Evolutionary conservation across 257 asterid species (phyloP).

Genomic region (Pogostemon cablin): DNA sequence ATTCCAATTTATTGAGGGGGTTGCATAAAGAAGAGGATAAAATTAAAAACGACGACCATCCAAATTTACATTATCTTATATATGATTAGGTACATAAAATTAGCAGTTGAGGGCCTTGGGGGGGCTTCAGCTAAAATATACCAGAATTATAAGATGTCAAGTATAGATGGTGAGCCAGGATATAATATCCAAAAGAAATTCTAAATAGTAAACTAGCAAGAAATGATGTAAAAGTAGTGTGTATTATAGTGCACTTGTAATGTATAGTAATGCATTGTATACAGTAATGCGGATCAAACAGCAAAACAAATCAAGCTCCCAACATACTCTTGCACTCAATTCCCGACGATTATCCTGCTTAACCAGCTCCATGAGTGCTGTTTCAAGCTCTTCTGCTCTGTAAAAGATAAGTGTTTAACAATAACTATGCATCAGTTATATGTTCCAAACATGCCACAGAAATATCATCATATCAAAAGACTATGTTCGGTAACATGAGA

Average conservation of each 20-base stretch:
- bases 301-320: constrained; percentile 27
- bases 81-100: no score
- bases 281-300: constrained; percentile 7
- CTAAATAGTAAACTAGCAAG: not conserved
- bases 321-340: constrained; percentile 81
- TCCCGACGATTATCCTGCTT: constrained; percentile 93
- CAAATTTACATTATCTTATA: no score
- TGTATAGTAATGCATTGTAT: not conserved
- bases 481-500: constrained; percentile 15
- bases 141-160: constrained; percentile 7
- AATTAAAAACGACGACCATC: no score
- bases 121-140: not conserved
- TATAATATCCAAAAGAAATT: constrained; percentile 14
- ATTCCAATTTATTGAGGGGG: no score
- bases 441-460: constrained; percentile 1
- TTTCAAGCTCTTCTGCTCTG: constrained; percentile 98
- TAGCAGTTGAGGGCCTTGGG: no score
- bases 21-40: no score
- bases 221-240: constrained; percentile 9
- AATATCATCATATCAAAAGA: not conserved
- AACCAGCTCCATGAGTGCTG: constrained; percentile 97
- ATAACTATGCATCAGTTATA: constrained; percentile 14
- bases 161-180: not conserved
- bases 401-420: constrained; percentile 29
- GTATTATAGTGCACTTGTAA: not conserved